phyloP scores from a whole-genome alignment of 176 grass and related monocot species.

The Oryza officinalis region DNA sequence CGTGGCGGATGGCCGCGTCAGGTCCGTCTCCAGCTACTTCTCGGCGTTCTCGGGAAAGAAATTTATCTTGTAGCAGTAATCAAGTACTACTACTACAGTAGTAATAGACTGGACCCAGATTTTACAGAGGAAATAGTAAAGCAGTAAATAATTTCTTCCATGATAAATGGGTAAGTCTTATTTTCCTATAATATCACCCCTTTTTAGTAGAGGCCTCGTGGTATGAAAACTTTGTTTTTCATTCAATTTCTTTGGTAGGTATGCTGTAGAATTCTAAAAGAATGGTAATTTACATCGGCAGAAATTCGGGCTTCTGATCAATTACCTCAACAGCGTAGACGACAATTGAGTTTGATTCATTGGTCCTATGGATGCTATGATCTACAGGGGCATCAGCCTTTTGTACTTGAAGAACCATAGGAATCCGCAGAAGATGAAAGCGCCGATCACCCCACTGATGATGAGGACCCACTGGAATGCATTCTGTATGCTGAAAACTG shows the following conservation, averaged over 20 bases:
- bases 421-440: constrained; percentile 76
- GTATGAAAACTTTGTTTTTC: constrained; percentile 29
- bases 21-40: not conserved
- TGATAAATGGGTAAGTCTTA: not conserved
- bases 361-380: constrained; percentile 19
- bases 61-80: not conserved
- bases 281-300: constrained; percentile 53
- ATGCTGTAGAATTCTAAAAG: constrained; percentile 38
- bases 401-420: constrained; percentile 85
- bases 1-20: not conserved
- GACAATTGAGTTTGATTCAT: constrained; percentile 1
- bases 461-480: constrained; percentile 80
- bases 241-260: constrained; percentile 20
- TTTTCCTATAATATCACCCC: constrained; percentile 8
- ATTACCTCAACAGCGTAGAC: constrained; percentile 31
- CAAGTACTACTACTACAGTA: too few relatives aligned
- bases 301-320: constrained; percentile 33
- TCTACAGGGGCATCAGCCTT: constrained; percentile 80
- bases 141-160: not conserved
- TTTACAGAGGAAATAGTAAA: not conserved
- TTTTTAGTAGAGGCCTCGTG: not conserved
- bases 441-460: constrained; percentile 47
- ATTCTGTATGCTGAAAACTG: constrained; percentile 56
- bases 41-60: not conserved
- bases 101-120: not conserved